Percentiles rank a stretch among this genome's conserved stretches.
Evolutionary conservation across 495 filamentous ascomycete genomes (phyloP).

Genomic region (Penicillium flavigenum): DNA sequence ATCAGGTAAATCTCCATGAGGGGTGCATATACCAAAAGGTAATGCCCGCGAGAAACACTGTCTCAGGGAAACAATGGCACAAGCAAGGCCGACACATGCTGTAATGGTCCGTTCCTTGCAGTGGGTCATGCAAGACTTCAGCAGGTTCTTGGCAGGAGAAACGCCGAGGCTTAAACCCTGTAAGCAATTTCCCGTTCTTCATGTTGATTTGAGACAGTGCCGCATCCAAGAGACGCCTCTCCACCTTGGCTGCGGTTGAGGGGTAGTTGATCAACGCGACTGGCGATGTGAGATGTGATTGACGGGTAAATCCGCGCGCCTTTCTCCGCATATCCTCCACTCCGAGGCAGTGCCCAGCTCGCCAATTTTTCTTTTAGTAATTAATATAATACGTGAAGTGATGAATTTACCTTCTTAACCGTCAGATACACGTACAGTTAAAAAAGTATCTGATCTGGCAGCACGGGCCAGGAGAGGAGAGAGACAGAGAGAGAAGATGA

Average conservation of each 20-base stretch:
- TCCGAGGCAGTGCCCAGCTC: not conserved
- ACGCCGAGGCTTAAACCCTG: not conserved
- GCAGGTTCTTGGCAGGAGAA: not conserved
- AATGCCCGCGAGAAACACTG: not conserved
- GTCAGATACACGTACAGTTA: no score
- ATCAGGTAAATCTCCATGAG: slow-evolving; percentile 27
- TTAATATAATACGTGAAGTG: no score
- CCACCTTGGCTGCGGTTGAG: slow-evolving; percentile 8
- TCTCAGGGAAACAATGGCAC: slow-evolving; percentile 19
- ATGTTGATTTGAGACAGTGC: not conserved
- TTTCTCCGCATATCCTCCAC: slow-evolving; percentile 24
- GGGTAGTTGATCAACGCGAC: not conserved
- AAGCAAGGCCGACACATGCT: slow-evolving; percentile 5
- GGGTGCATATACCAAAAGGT: slow-evolving; percentile 12
- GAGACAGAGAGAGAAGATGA: no score
- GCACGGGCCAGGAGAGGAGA: no score
- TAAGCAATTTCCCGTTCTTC: not conserved
- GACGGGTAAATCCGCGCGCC: slow-evolving; percentile 20
- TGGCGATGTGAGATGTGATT: slow-evolving; percentile 18
- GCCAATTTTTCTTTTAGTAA: no score
- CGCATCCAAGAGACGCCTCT: not conserved
- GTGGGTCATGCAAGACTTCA: not conserved
- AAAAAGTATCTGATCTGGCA: no score
- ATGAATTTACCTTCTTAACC: no score
- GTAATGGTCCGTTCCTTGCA: slow-evolving; percentile 5